Evolutionary conservation across 1,284 basidiomycete genomes (phyloP).

Genomic region (Volvariella surrecta): DNA sequence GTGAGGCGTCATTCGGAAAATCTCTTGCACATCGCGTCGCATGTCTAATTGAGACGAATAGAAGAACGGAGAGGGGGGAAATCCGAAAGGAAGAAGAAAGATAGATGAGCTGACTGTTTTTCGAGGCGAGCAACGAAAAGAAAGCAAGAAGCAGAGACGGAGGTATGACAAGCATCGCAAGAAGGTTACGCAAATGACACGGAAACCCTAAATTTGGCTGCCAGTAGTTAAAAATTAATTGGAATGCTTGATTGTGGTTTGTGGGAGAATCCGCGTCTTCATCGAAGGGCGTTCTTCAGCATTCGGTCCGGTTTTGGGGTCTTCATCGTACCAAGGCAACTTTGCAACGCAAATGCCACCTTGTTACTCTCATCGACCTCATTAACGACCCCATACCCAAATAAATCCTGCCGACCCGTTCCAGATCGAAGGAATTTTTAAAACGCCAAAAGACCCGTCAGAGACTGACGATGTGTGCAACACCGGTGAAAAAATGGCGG

Average conservation of each 20-base stretch:
- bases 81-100: slow-evolving; percentile 21
- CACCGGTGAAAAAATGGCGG: slow-evolving; percentile 21
- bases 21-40: slow-evolving; percentile 99
- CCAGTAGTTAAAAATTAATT: too few species aligned
- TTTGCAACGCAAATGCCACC: neutral
- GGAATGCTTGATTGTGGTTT: too few species aligned
- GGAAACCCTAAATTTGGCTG: too few species aligned
- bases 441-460: slow-evolving; percentile 6
- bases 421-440: neutral
- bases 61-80: too few species aligned
- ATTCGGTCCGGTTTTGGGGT: slow-evolving; percentile 1
- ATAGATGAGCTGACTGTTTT: slow-evolving; percentile 21
- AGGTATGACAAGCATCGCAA: slow-evolving; percentile 34
- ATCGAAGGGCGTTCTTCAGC: neutral
- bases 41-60: slow-evolving; percentile 67
- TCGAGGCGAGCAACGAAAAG: slow-evolving; percentile 48
- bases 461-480: slow-evolving; percentile 13
- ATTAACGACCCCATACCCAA: neutral
- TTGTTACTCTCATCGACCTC: slow-evolving; percentile 1
- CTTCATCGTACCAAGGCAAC: slow-evolving; percentile 1
- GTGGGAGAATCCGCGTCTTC: neutral
- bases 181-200: slow-evolving; percentile 17
- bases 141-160: slow-evolving; percentile 31
- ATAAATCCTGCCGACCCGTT: neutral
- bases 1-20: slow-evolving; percentile 98